These are phyloP conservation scores for Thecaphora thlaspeos DNA, from an alignment of 1,284 basidiomycete species.

Conservation along the genomic window DNA sequence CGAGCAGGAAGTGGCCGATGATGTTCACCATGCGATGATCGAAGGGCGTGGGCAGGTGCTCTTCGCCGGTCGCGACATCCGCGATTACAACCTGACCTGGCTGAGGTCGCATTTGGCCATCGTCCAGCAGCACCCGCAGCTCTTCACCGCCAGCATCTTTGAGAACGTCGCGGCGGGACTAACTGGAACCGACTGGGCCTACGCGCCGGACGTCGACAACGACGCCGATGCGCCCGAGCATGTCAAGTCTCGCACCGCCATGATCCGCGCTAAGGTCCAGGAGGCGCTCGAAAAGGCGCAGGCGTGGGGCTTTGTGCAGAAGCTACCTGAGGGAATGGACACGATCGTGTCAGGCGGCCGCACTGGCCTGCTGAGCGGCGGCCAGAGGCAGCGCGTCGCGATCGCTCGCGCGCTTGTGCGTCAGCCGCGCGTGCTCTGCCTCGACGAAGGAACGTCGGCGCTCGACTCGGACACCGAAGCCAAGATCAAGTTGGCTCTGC, in stretches of 20 bases:
- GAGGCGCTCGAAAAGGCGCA: slow-evolving; percentile 57
- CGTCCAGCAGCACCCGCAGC: slow-evolving; percentile 60
- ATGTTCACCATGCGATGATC: slow-evolving; percentile 5
- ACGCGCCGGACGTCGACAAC: slow-evolving; percentile 28
- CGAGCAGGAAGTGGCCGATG: slow-evolving; percentile 8
- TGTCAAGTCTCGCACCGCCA: slow-evolving; percentile 16
- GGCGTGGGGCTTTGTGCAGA: slow-evolving; percentile 59
- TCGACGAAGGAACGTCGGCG: slow-evolving; percentile 55
- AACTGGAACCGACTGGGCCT: slow-evolving; percentile 38
- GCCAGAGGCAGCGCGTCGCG: slow-evolving; percentile 54
- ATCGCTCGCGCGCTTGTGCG: slow-evolving; percentile 54
- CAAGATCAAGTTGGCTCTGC: slow-evolving; percentile 45
- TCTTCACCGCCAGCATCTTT: slow-evolving; percentile 52
- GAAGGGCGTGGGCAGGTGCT: slow-evolving; percentile 43
- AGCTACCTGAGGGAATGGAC: slow-evolving; percentile 58
- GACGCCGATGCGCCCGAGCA: slow-evolving; percentile 8
- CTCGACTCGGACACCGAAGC: slow-evolving; percentile 53
- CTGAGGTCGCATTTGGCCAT: slow-evolving; percentile 60
- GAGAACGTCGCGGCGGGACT: slow-evolving; percentile 56
- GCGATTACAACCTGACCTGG: slow-evolving; percentile 59
- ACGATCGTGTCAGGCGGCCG: slow-evolving; percentile 58
- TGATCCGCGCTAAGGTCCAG: slow-evolving; percentile 53
- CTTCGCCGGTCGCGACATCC: slow-evolving; percentile 56
- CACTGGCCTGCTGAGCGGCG: slow-evolving; percentile 54
- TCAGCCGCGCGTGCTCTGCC: slow-evolving; percentile 45